A percentile compares a stretch with the other conserved stretches of the same genome.
Conservation (phyloP, 768 basidiomycete species). For the Coprinopsis marcescibilis region DNA sequence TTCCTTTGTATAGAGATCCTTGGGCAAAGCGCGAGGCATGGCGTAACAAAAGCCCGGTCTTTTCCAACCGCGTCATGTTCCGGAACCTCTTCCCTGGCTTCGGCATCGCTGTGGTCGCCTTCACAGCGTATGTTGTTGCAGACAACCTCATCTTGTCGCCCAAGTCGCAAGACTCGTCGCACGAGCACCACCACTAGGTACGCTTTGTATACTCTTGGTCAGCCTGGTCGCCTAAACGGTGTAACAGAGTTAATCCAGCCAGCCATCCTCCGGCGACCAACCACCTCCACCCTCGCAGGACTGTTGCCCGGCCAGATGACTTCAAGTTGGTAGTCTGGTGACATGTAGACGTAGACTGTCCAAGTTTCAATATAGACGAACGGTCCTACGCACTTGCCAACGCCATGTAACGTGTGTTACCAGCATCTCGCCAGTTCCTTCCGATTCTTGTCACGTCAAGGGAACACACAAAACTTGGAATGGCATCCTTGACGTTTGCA, state of each 20-base stretch:
- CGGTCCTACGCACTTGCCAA: too few species aligned
- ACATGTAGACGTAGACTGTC: too few species aligned
- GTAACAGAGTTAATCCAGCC: background rate
- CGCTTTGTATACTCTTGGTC: background rate
- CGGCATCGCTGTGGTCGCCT: slow-evolving; percentile 87
- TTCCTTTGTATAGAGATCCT: slow-evolving; percentile 83
- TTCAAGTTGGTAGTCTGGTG: too few species aligned
- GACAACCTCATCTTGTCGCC: slow-evolving; percentile 59
- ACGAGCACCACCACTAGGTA: slow-evolving; percentile 22
- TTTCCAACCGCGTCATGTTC: slow-evolving; percentile 83
- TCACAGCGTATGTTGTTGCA: slow-evolving; percentile 83
- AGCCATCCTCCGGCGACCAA: too few species aligned
- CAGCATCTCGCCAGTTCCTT: too few species aligned
- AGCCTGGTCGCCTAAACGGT: background rate
- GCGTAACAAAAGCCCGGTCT: slow-evolving; percentile 87
- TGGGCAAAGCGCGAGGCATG: slow-evolving; percentile 94
- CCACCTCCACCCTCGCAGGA: background rate
- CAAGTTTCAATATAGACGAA: too few species aligned
- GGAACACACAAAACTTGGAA: too few species aligned
- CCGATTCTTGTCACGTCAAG: too few species aligned
- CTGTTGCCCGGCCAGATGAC: too few species aligned
- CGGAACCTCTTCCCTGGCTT: slow-evolving; percentile 90
- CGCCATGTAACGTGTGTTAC: too few species aligned
- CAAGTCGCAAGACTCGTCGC: slow-evolving; percentile 17
- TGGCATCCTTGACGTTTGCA: too few species aligned